Evolutionary conservation across 306 rosid genomes (phyloP), one percentile per base, ranked within the genome.

Genomic region (Medicago ruthenica): DNA sequence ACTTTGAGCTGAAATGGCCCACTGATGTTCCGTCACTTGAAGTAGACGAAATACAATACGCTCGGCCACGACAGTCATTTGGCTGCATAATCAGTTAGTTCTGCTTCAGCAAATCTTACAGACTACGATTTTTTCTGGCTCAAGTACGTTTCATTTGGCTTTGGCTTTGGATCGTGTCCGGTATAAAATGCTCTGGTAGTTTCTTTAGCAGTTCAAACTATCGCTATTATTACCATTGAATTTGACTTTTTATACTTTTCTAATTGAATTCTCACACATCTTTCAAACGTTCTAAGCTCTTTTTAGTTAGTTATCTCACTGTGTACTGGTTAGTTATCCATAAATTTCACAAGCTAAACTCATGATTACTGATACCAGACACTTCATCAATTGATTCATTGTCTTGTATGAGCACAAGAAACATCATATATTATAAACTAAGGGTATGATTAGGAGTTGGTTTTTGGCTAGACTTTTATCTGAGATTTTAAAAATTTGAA

Each of bases 1-100:
- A 20, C 51, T 78, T 78, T 69, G 15, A 34, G 9, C 27, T 78
- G 17, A 18, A 7, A 31, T 78, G 81, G 81, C 15, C 36, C 8
- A 57, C 14, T 57, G n/a, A 21, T 10, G 36, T 21, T 11, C 63
- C 15, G 12, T 4, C 15, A 11, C 63, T 21, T 6, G 55, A 54
- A 54, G 61, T 1, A 50, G 55, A 48, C 5, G 20, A 15, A n/a
- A n/a, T 7, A n/a, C 8, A 15, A 15, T 20, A n/a, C 21, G 9
- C 15, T 31, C 36, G 1, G 36, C 7, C 8, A 21, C 34, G 3
- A 21, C 7, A 21, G 15, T 10, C 37, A 34, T 34, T 6, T 34
- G 7, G 37, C 37, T 34, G 37, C 37, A 34, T 34, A 34, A 4
- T 45, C 16, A 12, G 51, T 45, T 45, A 13, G 51, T 45, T 45